Evolutionary conservation across 2,329 filamentous ascomycete species (phyloP).

Genomic region (Ascocoryne sarcoides): DNA sequence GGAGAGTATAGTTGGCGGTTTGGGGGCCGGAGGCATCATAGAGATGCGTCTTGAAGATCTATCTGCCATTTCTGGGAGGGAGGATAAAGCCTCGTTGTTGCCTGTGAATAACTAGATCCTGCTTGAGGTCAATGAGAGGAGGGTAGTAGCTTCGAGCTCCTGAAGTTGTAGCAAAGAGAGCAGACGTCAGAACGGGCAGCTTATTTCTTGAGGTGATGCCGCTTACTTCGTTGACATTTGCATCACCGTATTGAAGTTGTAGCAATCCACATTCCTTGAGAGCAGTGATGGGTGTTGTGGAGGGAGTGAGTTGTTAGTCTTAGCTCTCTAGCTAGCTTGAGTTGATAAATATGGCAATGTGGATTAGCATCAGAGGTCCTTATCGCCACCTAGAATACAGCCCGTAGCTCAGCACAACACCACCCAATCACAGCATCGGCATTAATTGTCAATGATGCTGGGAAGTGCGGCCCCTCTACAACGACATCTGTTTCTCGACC

Average conservation of each 20-base stretch:
- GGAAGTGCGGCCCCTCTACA: slow-evolving; percentile 3
- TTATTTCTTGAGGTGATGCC: slow-evolving; percentile 13
- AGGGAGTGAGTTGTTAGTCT: too few species aligned
- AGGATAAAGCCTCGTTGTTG: too few species aligned
- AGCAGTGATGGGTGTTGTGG: too few species aligned
- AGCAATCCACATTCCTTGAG: too few species aligned
- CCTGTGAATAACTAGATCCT: too few species aligned
- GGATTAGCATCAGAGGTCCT: background rate
- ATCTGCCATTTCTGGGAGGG: too few species aligned
- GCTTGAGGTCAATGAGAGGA: slow-evolving; percentile 8
- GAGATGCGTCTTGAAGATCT: slow-evolving; percentile 37
- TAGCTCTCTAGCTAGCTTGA: too few species aligned
- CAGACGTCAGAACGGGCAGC: slow-evolving; percentile 12
- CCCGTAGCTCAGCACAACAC: slow-evolving; percentile 1
- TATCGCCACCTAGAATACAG: background rate
- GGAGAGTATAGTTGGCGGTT: slow-evolving; percentile 52
- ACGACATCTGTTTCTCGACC: slow-evolving; percentile 15
- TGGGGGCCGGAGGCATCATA: slow-evolving; percentile 42
- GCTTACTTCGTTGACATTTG: slow-evolving; percentile 13
- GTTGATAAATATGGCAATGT: slow-evolving; percentile 1
- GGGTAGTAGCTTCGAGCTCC: slow-evolving; percentile 4
- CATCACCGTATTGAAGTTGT: too few species aligned
- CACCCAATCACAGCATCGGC: slow-evolving; percentile 11
- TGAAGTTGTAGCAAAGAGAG: slow-evolving; percentile 9
- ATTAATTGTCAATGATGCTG: slow-evolving; percentile 16